A percentile compares a stretch with the other conserved stretches of the same genome.
phyloP scores from a whole-genome alignment of 371 early-diverging fungal genomes.

The Fennellomyces sp. region DNA sequence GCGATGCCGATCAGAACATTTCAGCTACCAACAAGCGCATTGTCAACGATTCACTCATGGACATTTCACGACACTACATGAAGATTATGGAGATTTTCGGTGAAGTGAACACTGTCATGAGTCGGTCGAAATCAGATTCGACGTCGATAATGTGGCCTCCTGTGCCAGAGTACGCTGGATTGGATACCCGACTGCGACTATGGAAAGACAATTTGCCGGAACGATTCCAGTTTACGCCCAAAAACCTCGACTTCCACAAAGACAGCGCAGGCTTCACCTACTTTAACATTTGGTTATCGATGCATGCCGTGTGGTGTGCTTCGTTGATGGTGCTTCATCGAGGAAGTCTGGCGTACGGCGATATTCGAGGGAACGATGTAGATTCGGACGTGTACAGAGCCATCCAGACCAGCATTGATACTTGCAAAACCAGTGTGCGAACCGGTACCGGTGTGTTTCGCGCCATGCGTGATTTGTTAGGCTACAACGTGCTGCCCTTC shows the following conservation, averaged over 20 bases:
- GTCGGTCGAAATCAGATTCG: constrained; percentile 42
- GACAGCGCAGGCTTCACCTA: constrained; percentile 34
- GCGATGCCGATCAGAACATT: constrained; percentile 25
- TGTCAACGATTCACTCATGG: constrained; percentile 35
- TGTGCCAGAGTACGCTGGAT: constrained; percentile 42
- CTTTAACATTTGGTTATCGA: constrained; percentile 40
- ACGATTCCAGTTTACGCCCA: constrained; percentile 25
- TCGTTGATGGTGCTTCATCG: constrained; percentile 41
- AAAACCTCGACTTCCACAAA: constrained; percentile 23
- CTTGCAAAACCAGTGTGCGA: constrained; percentile 37
- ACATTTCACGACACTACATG: constrained; percentile 28
- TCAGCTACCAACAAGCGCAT: constrained; percentile 27
- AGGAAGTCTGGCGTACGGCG: constrained; percentile 46
- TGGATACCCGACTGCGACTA: constrained; percentile 39
- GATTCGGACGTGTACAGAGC: constrained; percentile 15
- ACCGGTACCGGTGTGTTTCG: constrained; percentile 39
- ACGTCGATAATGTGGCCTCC: constrained; percentile 48
- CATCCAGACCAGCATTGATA: constrained; percentile 29
- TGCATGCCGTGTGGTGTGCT: constrained; percentile 44
- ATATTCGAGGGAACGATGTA: constrained; percentile 18
- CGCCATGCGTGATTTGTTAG: constrained; percentile 36
- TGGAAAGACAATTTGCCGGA: constrained; percentile 39
- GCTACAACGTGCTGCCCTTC: constrained; percentile 42
- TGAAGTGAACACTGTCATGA: constrained; percentile 53
- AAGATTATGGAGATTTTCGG: constrained; percentile 44